Conservation (phyloP, 2,329 filamentous ascomycete species). For the Ustulina deusta region DNA sequence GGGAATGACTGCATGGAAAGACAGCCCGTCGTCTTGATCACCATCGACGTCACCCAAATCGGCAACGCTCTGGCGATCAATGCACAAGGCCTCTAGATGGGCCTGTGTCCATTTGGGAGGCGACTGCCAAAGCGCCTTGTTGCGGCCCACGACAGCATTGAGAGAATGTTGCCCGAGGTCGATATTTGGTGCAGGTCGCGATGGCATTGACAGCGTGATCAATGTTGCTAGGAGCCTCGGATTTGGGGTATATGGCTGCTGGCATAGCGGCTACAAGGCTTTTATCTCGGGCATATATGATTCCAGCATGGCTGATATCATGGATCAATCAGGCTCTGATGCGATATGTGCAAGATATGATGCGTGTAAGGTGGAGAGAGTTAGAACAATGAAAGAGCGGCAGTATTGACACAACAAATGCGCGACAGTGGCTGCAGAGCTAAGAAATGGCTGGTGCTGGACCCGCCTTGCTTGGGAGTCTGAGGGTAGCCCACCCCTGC, state of each 20-base stretch:
- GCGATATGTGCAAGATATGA: too few relatives aligned
- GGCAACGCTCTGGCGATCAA: conserved; percentile 17
- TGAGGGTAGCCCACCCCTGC: too few relatives aligned
- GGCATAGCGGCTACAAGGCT: not conserved
- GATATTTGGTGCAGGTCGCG: not conserved
- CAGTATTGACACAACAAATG: too few relatives aligned
- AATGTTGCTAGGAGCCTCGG: not conserved
- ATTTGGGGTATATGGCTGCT: not conserved
- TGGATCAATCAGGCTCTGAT: too few relatives aligned
- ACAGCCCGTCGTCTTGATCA: not conserved
- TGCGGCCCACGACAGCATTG: conserved; percentile 19
- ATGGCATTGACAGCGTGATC: not conserved
- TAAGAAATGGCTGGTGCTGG: too few relatives aligned
- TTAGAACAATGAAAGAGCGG: too few relatives aligned
- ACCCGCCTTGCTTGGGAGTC: too few relatives aligned
- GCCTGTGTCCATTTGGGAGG: conserved; percentile 20
- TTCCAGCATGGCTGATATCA: not conserved
- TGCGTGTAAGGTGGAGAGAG: too few relatives aligned
- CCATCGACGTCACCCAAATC: not conserved
- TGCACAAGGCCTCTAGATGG: conserved; percentile 25
- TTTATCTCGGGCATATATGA: not conserved
- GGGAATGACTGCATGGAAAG: conserved; percentile 21
- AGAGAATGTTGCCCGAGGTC: conserved; percentile 29
- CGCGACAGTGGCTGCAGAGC: too few relatives aligned
- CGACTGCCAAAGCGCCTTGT: too few relatives aligned